A percentile compares a stretch with the other conserved stretches of the same genome.
Conservation (phyloP, 2,329 filamentous ascomycete genomes). For the Mycocentrospora acerina region DNA sequence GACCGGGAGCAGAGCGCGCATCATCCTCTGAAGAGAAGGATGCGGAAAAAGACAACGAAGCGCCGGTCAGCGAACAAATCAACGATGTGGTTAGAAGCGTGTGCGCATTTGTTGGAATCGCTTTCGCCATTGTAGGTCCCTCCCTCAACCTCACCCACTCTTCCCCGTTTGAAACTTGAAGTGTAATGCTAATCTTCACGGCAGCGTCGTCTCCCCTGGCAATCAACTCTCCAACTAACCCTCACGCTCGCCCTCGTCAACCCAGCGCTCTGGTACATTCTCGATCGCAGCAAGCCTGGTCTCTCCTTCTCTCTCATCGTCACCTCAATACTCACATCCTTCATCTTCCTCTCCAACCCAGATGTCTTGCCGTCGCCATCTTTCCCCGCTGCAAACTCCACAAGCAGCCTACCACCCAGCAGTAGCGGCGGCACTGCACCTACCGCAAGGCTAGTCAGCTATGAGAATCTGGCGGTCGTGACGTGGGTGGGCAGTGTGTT, state of each 20-base stretch:
- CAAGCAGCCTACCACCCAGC: conserved; percentile 14
- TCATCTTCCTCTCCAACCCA: conserved; percentile 74
- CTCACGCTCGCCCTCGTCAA: conserved; percentile 87
- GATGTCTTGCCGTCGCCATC: conserved; percentile 66
- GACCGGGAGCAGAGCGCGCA: conserved; percentile 41
- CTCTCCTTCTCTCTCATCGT: conserved; percentile 77
- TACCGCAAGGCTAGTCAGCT: conserved; percentile 49
- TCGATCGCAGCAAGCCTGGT: conserved; percentile 85
- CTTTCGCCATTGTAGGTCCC: conserved; percentile 77
- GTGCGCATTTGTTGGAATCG: conserved; percentile 71
- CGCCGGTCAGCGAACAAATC: conserved; percentile 65
- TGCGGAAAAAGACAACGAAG: conserved; percentile 38
- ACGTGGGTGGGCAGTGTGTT: conserved; percentile 93
- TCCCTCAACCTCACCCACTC: not conserved
- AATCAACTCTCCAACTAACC: conserved; percentile 91
- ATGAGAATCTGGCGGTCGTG: conserved; percentile 68
- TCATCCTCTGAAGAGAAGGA: conserved; percentile 17
- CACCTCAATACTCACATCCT: conserved; percentile 70
- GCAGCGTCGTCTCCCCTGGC: conserved; percentile 87
- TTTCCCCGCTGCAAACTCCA: conserved; percentile 24
- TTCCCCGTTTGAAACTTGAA: not conserved
- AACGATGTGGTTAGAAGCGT: conserved; percentile 69
- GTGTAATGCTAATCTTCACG: conserved; percentile 10
- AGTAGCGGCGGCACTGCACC: not conserved
- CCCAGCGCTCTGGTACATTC: conserved; percentile 91